Conservation (phyloP, 768 basidiomycete genomes). For the Phallus indusiatus region DNA sequence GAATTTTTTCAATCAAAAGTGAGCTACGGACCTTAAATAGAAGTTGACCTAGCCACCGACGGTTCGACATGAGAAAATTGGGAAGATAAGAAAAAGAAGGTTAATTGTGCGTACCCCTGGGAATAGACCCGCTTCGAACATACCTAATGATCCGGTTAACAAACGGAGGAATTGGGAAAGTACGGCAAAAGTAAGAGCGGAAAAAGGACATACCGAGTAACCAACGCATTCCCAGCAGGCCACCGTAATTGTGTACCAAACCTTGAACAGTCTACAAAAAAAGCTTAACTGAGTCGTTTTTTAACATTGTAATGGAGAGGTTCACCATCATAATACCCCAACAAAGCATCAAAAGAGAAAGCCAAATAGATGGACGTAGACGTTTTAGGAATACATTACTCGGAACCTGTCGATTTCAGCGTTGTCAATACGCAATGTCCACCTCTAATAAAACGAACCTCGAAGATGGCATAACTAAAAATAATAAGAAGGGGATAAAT, state of each 20-base stretch:
- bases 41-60: neutral
- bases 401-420: conserved; percentile 38
- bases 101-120: conserved; percentile 36
- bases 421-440: neutral
- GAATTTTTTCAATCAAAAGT: neutral
- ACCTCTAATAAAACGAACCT: conserved; percentile 26
- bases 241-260: conserved; percentile 56
- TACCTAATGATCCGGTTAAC: conserved; percentile 15
- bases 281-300: conserved; percentile 12
- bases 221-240: conserved; percentile 62
- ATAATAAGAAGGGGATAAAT: conserved; percentile 15
- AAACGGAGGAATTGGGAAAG: conserved; percentile 9
- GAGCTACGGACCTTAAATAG: conserved; percentile 8
- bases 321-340: conserved; percentile 73
- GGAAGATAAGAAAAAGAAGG: neutral
- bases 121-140: conserved; percentile 62
- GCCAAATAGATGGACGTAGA: conserved; percentile 68
- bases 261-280: conserved; percentile 58
- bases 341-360: conserved; percentile 60
- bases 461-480: conserved; percentile 57
- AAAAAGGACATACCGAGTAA: conserved; percentile 37
- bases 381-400: conserved; percentile 67
- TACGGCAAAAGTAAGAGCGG: neutral
- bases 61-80: no score
- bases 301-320: neutral